Evolutionary conservation across 2,329 filamentous ascomycete species (phyloP).

Genomic region (Epichloe glyceriae): DNA sequence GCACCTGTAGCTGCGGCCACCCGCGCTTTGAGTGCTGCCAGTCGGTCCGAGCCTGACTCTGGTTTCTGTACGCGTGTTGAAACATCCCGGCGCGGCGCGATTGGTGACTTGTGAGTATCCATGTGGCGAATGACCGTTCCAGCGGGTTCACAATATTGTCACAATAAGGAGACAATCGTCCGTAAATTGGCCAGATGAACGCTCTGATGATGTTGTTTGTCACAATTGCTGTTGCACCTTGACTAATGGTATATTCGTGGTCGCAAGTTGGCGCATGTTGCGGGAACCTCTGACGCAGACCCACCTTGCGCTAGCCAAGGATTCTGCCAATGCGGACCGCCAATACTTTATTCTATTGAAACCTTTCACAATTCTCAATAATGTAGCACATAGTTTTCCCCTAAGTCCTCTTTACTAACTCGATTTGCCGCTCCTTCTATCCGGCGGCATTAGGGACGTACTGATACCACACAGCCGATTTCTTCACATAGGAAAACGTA

Average conservation of each 20-base stretch:
- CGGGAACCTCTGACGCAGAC: background rate
- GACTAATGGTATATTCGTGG: background rate
- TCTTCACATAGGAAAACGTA: too few species aligned
- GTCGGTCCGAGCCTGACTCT: slow-evolving; percentile 47
- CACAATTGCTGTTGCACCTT: too few species aligned
- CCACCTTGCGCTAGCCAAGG: slow-evolving; percentile 6
- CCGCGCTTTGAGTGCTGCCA: slow-evolving; percentile 68
- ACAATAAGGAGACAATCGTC: background rate
- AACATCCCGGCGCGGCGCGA: slow-evolving; percentile 44
- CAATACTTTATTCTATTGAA: too few species aligned
- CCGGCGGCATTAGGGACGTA: too few species aligned
- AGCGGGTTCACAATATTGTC: too few species aligned
- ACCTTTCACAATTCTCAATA: too few species aligned
- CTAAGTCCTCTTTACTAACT: too few species aligned
- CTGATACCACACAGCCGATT: too few species aligned
- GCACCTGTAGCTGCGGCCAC: slow-evolving; percentile 61
- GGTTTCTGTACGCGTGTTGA: slow-evolving; percentile 41
- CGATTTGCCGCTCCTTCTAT: too few species aligned
- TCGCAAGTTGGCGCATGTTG: background rate
- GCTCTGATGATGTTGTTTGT: too few species aligned
- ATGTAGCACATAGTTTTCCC: too few species aligned
- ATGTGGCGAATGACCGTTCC: slow-evolving; percentile 13
- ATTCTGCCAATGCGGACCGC: slow-evolving; percentile 32
- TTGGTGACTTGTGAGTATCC: slow-evolving; percentile 37
- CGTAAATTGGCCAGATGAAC: too few species aligned